Conservation (phyloP, 2,329 filamentous ascomycete genomes). For the Dryadomyces quercivorus region DNA sequence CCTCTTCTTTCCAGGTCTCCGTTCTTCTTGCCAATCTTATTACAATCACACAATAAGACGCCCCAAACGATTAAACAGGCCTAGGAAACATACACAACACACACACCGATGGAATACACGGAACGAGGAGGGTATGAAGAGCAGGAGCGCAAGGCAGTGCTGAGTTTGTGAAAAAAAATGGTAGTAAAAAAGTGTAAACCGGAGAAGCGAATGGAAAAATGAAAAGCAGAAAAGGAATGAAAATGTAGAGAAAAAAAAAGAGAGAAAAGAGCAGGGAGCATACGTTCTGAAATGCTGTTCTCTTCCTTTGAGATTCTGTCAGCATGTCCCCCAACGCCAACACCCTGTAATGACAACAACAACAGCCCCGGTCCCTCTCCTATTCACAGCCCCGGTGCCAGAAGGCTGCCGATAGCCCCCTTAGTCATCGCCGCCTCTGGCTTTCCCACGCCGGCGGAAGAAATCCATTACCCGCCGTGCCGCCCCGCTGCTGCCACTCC, state of each 20-base stretch:
- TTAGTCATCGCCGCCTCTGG: conserved; percentile 48
- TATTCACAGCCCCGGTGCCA: neutral
- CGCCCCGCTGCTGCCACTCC: conserved; percentile 74
- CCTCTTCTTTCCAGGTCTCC: no score
- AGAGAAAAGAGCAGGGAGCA: neutral
- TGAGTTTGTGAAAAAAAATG: neutral
- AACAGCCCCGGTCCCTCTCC: neutral
- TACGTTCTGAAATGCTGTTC: neutral
- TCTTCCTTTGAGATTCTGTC: neutral
- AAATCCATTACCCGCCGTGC: conserved; percentile 97
- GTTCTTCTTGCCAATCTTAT: conserved; percentile 1
- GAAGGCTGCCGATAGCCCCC: neutral
- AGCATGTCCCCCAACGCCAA: neutral
- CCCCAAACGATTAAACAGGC: neutral
- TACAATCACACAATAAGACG: neutral
- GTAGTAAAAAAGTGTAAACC: neutral
- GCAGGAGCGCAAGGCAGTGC: neutral
- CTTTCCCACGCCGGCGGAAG: conserved; percentile 78
- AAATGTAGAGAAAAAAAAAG: neutral
- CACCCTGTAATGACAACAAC: neutral
- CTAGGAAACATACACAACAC: neutral
- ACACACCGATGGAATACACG: neutral
- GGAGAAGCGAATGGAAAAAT: neutral
- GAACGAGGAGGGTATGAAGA: neutral
- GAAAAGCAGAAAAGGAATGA: neutral